These are phyloP conservation scores for Nigrograna mackinnonii DNA, from an alignment of 2,329 filamentous ascomycete genomes.

Conservation along the genomic window DNA sequence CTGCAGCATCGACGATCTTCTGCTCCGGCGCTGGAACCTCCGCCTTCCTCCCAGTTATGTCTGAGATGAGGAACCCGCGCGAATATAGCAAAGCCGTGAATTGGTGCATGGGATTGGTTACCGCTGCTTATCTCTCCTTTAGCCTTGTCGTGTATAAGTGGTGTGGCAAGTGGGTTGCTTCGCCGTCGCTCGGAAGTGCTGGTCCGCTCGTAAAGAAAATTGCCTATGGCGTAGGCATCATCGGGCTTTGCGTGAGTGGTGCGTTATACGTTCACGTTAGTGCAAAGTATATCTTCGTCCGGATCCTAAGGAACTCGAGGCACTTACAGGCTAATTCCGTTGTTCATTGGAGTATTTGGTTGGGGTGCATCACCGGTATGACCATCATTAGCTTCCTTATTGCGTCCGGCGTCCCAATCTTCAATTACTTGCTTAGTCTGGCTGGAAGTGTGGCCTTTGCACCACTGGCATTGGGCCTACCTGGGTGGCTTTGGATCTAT, in stretches of 20 bases:
- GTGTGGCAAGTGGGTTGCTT: slow-evolving; percentile 66
- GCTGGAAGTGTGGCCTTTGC: slow-evolving; percentile 54
- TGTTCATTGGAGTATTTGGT: slow-evolving; percentile 57
- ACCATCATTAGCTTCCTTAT: slow-evolving; percentile 51
- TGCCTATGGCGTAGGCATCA: slow-evolving; percentile 62
- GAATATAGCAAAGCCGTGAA: slow-evolving; percentile 65
- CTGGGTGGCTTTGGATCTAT: slow-evolving; percentile 54
- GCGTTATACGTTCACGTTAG: slow-evolving; percentile 54
- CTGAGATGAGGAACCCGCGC: slow-evolving; percentile 63
- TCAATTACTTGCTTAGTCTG: slow-evolving; percentile 53
- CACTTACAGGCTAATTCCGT: slow-evolving; percentile 57
- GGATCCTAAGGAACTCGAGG: slow-evolving; percentile 54
- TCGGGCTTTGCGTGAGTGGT: slow-evolving; percentile 57
- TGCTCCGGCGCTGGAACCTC: slow-evolving; percentile 61
- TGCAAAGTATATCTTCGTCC: slow-evolving; percentile 61
- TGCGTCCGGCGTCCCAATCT: slow-evolving; percentile 56
- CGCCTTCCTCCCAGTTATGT: slow-evolving; percentile 66
- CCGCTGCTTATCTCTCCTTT: slow-evolving; percentile 60
- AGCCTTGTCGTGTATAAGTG: slow-evolving; percentile 63
- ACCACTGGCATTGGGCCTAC: slow-evolving; percentile 51
- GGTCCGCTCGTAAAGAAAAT: slow-evolving; percentile 64
- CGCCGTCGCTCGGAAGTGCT: slow-evolving; percentile 65
- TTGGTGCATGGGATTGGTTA: slow-evolving; percentile 61
- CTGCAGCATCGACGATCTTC: slow-evolving; percentile 60
- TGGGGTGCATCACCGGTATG: slow-evolving; percentile 57